These are phyloP conservation scores for Phytophthora megakarya DNA, from an alignment of 352 stramenopile genomes.

Conservation along the genomic window DNA sequence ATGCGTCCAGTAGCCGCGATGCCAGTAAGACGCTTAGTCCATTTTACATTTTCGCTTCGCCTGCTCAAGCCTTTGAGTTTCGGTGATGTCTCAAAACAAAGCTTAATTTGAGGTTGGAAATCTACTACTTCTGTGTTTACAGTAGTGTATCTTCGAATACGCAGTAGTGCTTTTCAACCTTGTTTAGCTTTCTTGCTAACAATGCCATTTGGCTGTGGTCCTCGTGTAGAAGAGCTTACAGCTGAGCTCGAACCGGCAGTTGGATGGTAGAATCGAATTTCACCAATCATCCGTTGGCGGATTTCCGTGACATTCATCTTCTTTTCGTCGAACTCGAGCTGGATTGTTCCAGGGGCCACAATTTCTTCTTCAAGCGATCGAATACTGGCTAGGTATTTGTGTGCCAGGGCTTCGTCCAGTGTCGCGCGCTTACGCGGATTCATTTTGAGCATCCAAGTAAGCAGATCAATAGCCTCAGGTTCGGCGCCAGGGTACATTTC, in stretches of 20 bases:
- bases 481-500: slow-evolving; percentile 87
- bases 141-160: slow-evolving; percentile 16
- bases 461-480: slow-evolving; percentile 77
- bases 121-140: slow-evolving; percentile 23
- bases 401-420: slow-evolving; percentile 77
- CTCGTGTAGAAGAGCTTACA: slow-evolving; percentile 12
- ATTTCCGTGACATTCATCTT: slow-evolving; percentile 85
- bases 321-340: slow-evolving; percentile 87
- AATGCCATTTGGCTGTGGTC: slow-evolving; percentile 23
- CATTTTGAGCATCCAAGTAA: slow-evolving; percentile 88
- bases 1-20: too few relatives aligned
- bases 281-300: slow-evolving; percentile 76
- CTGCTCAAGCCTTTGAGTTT: too few relatives aligned
- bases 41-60: too few relatives aligned
- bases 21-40: too few relatives aligned
- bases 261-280: slow-evolving; percentile 84
- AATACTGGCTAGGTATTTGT: slow-evolving; percentile 88
- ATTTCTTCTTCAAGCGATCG: slow-evolving; percentile 86
- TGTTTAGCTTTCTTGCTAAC: slow-evolving; percentile 48
- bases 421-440: slow-evolving; percentile 82
- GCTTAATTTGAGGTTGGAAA: slow-evolving; percentile 4
- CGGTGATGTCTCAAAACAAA: background rate
- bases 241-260: slow-evolving; percentile 25
- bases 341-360: slow-evolving; percentile 80
- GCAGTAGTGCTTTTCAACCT: slow-evolving; percentile 13